Evolutionary conservation across 2,329 filamentous ascomycete genomes (phyloP).

Genomic region (Periglandula ipomoeae): DNA sequence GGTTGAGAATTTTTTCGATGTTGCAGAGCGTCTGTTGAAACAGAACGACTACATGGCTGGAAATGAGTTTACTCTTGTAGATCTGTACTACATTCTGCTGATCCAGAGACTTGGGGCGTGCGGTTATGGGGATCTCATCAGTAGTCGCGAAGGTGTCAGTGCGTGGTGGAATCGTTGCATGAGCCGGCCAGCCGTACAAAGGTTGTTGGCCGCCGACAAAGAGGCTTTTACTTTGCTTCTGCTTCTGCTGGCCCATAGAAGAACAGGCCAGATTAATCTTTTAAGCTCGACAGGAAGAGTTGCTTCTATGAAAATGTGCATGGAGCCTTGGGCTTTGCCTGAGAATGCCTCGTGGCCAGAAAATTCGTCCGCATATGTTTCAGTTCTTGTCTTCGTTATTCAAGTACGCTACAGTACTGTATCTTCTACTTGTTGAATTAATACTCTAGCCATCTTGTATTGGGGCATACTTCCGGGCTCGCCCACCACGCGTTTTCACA

Average conservation of each 20-base stretch:
- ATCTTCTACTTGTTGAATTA: too few relatives aligned
- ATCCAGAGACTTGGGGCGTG: slow-evolving; percentile 32
- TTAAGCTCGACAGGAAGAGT: too few relatives aligned
- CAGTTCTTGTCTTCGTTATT: too few relatives aligned
- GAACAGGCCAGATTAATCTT: slow-evolving; percentile 1
- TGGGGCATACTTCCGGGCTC: too few relatives aligned
- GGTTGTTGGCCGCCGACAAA: slow-evolving; percentile 25
- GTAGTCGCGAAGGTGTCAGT: slow-evolving; percentile 25
- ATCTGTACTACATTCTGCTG: slow-evolving; percentile 39
- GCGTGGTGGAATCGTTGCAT: slow-evolving; percentile 32
- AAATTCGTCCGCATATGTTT: too few relatives aligned
- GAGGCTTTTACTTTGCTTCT: too few relatives aligned
- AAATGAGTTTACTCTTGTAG: slow-evolving; percentile 30
- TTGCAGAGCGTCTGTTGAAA: slow-evolving; percentile 30
- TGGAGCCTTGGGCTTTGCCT: too few relatives aligned
- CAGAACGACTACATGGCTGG: slow-evolving; percentile 35
- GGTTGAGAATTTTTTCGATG: slow-evolving; percentile 33
- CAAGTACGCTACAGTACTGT: too few relatives aligned
- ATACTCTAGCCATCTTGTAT: too few relatives aligned
- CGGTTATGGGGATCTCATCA: slow-evolving; percentile 28
- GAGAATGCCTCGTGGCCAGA: too few relatives aligned
- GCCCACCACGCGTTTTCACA: too few relatives aligned
- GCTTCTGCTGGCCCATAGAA: slow-evolving; percentile 17
- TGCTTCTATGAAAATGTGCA: too few relatives aligned
- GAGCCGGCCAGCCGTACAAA: slow-evolving; percentile 27